A percentile compares a stretch with the other conserved stretches of the same genome.
phyloP scores from a whole-genome alignment of 129 eudicot genomes.

The Pittosporum tobira region DNA sequence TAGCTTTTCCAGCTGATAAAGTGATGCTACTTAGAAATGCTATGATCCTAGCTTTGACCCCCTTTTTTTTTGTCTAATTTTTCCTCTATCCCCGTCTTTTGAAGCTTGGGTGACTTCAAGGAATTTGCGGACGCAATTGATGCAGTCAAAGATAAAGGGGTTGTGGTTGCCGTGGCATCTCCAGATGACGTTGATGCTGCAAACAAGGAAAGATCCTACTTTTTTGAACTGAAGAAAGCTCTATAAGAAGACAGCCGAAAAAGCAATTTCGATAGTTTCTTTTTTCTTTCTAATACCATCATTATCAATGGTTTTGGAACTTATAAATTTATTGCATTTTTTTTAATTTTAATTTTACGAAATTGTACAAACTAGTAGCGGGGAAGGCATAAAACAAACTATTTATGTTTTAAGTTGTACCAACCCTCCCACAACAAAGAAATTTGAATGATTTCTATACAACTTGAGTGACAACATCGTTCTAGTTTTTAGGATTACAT shows the following conservation, averaged over 20 bases:
- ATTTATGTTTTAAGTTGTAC: too few relatives aligned
- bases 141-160: conserved; percentile 73
- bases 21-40: too few relatives aligned
- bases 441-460: too few relatives aligned
- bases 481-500: too few relatives aligned
- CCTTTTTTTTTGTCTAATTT: background rate
- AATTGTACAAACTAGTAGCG: too few relatives aligned
- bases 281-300: background rate
- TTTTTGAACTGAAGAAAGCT: conserved; percentile 73
- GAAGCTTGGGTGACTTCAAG: conserved; percentile 75
- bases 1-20: background rate
- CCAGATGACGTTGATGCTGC: conserved; percentile 93
- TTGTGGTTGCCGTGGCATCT: conserved; percentile 93
- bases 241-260: conserved; percentile 23
- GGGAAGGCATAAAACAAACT: too few relatives aligned
- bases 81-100: background rate
- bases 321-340: background rate
- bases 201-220: conserved; percentile 55
- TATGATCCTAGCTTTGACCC: background rate
- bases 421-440: too few relatives aligned
- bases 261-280: too few relatives aligned
- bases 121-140: conserved; percentile 76
- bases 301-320: background rate
- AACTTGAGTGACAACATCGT: too few relatives aligned
- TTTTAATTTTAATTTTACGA: too few relatives aligned